phyloP scores from a whole-genome alignment of 495 filamentous ascomycete species.

The Lasiosphaeria miniovina region DNA sequence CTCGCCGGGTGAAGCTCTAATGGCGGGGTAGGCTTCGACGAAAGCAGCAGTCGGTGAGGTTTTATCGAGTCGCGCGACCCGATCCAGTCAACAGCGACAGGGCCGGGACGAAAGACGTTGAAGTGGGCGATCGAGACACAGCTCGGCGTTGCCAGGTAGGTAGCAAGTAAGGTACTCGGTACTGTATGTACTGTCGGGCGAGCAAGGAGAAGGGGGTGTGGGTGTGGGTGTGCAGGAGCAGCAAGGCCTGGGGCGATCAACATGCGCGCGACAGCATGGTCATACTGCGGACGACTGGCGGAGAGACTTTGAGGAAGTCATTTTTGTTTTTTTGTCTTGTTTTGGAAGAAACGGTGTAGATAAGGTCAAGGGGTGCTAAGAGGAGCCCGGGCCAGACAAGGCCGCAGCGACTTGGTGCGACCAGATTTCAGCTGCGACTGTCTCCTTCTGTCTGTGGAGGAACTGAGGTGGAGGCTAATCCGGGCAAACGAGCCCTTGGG shows the following conservation, averaged over 20 bases:
- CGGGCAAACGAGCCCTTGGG: too few relatives aligned
- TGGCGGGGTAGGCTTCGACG: constrained; percentile 12
- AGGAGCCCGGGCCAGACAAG: neutral
- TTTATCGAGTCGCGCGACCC: neutral
- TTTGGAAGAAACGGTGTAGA: constrained; percentile 15
- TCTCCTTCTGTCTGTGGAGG: too few relatives aligned
- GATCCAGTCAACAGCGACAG: neutral
- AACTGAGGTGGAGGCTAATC: too few relatives aligned
- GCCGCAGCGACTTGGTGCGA: too few relatives aligned
- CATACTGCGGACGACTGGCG: constrained; percentile 25
- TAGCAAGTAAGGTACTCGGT: too few relatives aligned
- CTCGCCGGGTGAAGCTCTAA: constrained; percentile 9
- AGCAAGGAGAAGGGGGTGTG: neutral
- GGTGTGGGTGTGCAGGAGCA: neutral
- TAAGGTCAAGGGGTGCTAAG: constrained; percentile 1
- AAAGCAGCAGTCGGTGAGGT: constrained; percentile 1
- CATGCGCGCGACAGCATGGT: constrained; percentile 23
- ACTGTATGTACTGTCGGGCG: too few relatives aligned
- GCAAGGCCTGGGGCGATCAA: constrained; percentile 19
- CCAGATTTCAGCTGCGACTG: too few relatives aligned
- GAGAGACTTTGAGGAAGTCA: constrained; percentile 23
- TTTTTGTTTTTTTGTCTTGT: constrained; percentile 13
- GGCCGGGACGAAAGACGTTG: neutral
- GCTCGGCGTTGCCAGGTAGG: too few relatives aligned
- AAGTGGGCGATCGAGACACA: too few relatives aligned